These are phyloP conservation scores for Telfairia occidentalis DNA, from an alignment of 331 rosid genomes.

Conservation along the genomic window DNA sequence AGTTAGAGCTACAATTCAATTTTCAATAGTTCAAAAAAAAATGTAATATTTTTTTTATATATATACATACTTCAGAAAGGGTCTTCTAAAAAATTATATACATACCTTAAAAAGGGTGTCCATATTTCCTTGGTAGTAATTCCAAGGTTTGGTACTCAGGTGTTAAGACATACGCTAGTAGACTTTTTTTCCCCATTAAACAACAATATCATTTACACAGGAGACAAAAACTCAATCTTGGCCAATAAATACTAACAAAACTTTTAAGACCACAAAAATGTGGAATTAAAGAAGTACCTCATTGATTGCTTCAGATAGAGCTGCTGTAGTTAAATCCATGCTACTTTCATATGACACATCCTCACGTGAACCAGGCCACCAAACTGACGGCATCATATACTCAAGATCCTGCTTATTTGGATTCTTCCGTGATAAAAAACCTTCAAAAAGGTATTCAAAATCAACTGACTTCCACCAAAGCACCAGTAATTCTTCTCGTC, in stretches of 20 bases:
- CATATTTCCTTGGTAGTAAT: background rate
- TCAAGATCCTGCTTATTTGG: slow-evolving; percentile 92
- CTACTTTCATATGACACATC: slow-evolving; percentile 59
- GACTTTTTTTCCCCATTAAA: background rate
- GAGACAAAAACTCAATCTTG: background rate
- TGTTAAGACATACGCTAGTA: background rate
- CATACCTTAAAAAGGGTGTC: background rate
- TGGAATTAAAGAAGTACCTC: slow-evolving; percentile 39
- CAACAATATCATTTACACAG: background rate
- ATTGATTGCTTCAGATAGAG: slow-evolving; percentile 70
- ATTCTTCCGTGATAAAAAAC: slow-evolving; percentile 70
- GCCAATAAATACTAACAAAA: background rate
- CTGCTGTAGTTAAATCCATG: slow-evolving; percentile 72
- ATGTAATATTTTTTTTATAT: too few species aligned
- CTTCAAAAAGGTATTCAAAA: slow-evolving; percentile 81
- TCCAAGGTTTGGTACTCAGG: background rate
- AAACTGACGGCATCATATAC: slow-evolving; percentile 79
- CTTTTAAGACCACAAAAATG: background rate
- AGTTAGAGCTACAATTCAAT: background rate
- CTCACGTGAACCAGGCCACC: slow-evolving; percentile 95
- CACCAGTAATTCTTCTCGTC: slow-evolving; percentile 77
- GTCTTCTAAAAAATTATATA: background rate
- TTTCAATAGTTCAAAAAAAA: slow-evolving; percentile 8
- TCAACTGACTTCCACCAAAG: slow-evolving; percentile 90
- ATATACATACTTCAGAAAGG: background rate